Conservation (phyloP, 106 monocot genomes). For the Amphibolis antarctica region DNA sequence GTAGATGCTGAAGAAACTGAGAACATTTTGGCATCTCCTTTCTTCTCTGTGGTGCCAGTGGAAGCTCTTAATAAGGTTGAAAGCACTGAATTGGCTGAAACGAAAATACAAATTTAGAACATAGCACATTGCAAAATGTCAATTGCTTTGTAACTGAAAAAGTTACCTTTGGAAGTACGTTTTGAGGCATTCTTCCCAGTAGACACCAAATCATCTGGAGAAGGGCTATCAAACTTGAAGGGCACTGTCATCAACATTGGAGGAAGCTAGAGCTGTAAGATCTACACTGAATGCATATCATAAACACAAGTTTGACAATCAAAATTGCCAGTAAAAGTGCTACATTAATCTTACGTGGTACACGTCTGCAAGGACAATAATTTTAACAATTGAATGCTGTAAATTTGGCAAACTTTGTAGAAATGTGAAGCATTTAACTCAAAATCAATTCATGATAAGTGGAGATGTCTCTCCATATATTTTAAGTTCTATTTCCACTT, state of each 20-base stretch:
- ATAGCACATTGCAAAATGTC: background rate
- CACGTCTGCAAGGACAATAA: background rate
- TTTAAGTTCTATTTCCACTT: too few relatives aligned
- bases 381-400: background rate
- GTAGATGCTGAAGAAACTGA: constrained; percentile 7
- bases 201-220: constrained; percentile 80
- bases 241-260: constrained; percentile 28
- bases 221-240: constrained; percentile 83
- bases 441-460: too few relatives aligned
- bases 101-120: constrained; percentile 6
- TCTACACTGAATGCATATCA: too few relatives aligned
- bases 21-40: constrained; percentile 6
- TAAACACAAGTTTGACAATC: too few relatives aligned
- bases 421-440: too few relatives aligned
- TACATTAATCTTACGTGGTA: too few relatives aligned
- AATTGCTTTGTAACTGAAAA: background rate
- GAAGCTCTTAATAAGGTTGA: constrained; percentile 14
- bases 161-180: constrained; percentile 41
- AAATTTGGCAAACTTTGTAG: background rate
- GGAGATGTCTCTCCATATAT: too few relatives aligned
- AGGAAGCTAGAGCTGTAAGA: too few relatives aligned
- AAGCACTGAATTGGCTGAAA: constrained; percentile 10
- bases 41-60: constrained; percentile 14
- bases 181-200: constrained; percentile 39
- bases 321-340: too few relatives aligned